phyloP scores from a whole-genome alignment of 2,329 filamentous ascomycete species.

The Aureobasidium sp. region DNA sequence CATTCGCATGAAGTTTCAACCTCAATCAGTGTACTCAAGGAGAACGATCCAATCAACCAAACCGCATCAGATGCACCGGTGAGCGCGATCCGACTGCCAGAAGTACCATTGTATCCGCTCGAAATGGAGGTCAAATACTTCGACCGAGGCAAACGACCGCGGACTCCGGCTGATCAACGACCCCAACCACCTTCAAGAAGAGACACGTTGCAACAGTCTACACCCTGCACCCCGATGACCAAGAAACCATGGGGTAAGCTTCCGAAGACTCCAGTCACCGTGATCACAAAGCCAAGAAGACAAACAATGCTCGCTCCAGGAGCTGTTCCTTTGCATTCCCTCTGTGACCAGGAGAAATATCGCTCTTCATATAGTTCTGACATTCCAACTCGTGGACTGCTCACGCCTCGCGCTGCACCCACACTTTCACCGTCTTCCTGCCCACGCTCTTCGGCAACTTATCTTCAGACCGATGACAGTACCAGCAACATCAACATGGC shows the following conservation, averaged over 20 bases:
- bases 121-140: neutral
- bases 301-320: neutral
- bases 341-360: neutral
- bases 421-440: neutral
- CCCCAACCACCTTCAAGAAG: neutral
- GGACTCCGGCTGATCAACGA: neutral
- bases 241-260: neutral
- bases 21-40: constrained; percentile 27
- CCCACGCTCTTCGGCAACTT: neutral
- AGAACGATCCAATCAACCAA: constrained; percentile 27
- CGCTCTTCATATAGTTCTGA: neutral
- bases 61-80: constrained; percentile 15
- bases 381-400: neutral
- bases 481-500: neutral
- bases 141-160: neutral
- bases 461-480: neutral
- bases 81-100: neutral
- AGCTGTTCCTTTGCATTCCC: neutral
- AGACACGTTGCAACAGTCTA: neutral
- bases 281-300: neutral
- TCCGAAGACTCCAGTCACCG: neutral
- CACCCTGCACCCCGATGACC: neutral
- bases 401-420: neutral
- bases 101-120: neutral
- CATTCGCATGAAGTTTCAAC: constrained; percentile 10